Conservation (phyloP, 1,139 yeast species). For the Diutina sp. region DNA sequence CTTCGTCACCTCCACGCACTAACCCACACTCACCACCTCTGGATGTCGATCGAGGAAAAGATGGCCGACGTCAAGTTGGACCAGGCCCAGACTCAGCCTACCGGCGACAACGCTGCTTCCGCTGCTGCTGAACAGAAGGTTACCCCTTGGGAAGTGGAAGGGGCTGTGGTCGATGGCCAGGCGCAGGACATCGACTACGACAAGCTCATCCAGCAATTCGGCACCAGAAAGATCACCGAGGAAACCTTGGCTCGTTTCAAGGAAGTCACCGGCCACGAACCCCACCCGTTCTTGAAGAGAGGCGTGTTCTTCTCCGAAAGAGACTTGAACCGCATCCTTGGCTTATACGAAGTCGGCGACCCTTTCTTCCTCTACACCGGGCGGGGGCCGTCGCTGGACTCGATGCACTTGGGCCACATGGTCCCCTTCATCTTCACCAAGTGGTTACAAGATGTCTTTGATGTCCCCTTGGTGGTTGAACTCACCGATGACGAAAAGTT, state of each 20-base stretch:
- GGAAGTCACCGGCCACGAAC: conserved; percentile 74
- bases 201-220: conserved; percentile 75
- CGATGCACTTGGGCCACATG: conserved; percentile 97
- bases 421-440: conserved; percentile 90
- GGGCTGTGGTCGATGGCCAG: conserved; percentile 82
- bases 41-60: not conserved
- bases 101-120: not conserved
- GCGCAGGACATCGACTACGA: conserved; percentile 85
- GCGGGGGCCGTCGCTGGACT: conserved; percentile 91
- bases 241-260: conserved; percentile 71
- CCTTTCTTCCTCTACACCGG: conserved; percentile 96
- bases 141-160: conserved; percentile 99
- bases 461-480: conserved; percentile 91
- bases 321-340: conserved; percentile 70
- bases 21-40: not conserved
- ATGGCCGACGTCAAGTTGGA: not conserved
- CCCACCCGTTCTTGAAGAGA: conserved; percentile 86
- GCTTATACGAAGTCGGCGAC: conserved; percentile 85
- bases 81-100: not conserved
- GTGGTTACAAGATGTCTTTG: conserved; percentile 97
- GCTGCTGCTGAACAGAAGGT: conserved; percentile 42
- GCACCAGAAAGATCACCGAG: conserved; percentile 60
- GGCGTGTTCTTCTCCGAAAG: conserved; percentile 92
- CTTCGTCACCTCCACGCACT: not conserved
- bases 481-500: conserved; percentile 97